These are phyloP conservation scores for Mycogone perniciosa DNA, from an alignment of 2,329 filamentous ascomycete genomes.

Conservation along the genomic window DNA sequence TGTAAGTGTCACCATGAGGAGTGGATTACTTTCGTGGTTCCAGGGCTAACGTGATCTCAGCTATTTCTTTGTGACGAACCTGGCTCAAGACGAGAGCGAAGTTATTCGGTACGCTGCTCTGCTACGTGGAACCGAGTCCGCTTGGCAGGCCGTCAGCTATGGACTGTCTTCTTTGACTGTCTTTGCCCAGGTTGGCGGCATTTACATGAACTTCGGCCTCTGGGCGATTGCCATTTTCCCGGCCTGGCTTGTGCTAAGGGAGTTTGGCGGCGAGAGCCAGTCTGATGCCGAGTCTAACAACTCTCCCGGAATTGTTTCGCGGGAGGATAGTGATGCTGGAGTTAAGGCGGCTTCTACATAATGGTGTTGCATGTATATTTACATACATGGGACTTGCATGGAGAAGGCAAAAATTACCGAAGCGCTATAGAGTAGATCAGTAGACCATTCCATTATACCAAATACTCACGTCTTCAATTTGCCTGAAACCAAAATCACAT, in stretches of 20 bases:
- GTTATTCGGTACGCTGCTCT: slow-evolving; percentile 63
- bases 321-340: background rate
- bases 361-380: no score
- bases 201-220: slow-evolving; percentile 65
- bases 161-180: slow-evolving; percentile 56
- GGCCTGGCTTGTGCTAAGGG: slow-evolving; percentile 58
- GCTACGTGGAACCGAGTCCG: slow-evolving; percentile 64
- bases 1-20: slow-evolving; percentile 36
- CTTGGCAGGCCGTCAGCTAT: slow-evolving; percentile 67
- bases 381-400: no score
- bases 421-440: no score
- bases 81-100: slow-evolving; percentile 55
- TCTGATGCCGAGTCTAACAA: slow-evolving; percentile 8
- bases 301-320: background rate
- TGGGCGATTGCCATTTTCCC: slow-evolving; percentile 60
- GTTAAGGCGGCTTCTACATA: no score
- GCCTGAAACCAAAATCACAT: no score
- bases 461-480: no score
- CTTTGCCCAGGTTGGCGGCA: slow-evolving; percentile 58
- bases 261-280: slow-evolving; percentile 23
- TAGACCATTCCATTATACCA: no score
- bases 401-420: no score
- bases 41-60: slow-evolving; percentile 25
- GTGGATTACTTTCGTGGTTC: background rate
- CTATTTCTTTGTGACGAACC: slow-evolving; percentile 64